These are phyloP conservation scores for Yamadazyma blattariae DNA, from an alignment of 1,139 yeast species.

Conservation along the genomic window DNA sequence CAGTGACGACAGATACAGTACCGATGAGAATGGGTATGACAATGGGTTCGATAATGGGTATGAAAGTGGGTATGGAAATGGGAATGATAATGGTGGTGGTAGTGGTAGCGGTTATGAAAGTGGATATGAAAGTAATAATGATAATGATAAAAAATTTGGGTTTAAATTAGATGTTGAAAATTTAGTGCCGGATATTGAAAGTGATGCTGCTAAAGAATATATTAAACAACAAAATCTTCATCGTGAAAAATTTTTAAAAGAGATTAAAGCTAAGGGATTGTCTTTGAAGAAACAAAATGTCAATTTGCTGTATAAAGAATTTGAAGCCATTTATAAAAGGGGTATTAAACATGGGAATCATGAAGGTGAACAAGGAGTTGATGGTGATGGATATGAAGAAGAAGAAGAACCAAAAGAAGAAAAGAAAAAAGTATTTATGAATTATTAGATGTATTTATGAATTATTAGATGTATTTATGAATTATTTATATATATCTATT, in stretches of 20 bases:
- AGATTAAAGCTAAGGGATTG: constrained; percentile 14
- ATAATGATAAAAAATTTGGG: constrained; percentile 4
- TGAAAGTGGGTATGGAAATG: constrained; percentile 18
- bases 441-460: too few species aligned
- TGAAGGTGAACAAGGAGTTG: too few species aligned
- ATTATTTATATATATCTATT: too few species aligned
- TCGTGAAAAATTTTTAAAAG: constrained; percentile 20
- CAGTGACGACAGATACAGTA: too few species aligned
- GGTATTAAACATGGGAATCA: too few species aligned
- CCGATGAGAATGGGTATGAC: too few species aligned
- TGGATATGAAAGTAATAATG: constrained; percentile 13
- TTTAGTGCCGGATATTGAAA: constrained; percentile 4
- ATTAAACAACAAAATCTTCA: constrained; percentile 19
- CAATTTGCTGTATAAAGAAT: too few species aligned
- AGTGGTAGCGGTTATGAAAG: constrained; percentile 8
- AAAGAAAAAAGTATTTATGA: too few species aligned
- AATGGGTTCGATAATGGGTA: neutral
- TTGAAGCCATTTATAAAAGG: too few species aligned
- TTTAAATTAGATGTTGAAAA: constrained; percentile 12
- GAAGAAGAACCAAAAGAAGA: too few species aligned
- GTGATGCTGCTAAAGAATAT: constrained; percentile 10
- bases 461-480: too few species aligned
- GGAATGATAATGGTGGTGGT: neutral
- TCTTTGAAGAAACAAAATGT: constrained; percentile 1
- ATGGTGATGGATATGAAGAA: too few species aligned